Percentiles rank a stretch among this genome's conserved stretches.
Evolutionary conservation across 164 flowering plant genomes (phyloP).

Genomic region (Aristolochia contorta): DNA sequence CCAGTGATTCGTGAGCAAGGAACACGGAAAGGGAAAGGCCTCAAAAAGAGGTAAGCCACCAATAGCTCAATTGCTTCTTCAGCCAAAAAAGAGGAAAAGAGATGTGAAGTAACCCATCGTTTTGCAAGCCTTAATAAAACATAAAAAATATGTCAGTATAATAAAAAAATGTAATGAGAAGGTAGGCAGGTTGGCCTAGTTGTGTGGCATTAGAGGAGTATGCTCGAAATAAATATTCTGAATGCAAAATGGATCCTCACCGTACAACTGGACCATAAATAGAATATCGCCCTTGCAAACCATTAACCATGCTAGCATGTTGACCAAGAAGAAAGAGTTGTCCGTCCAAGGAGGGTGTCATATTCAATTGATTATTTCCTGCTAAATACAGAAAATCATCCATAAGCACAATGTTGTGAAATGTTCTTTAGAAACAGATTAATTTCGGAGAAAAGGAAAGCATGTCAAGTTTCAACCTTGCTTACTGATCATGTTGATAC

Average conservation of each 20-base stretch:
- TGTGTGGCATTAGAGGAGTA: too few species aligned
- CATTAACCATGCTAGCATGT: slow-evolving; percentile 94
- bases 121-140: slow-evolving; percentile 74
- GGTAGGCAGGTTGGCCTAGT: too few species aligned
- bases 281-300: slow-evolving; percentile 67
- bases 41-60: slow-evolving; percentile 77
- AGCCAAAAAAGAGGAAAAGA: slow-evolving; percentile 62
- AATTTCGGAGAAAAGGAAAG: not conserved
- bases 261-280: slow-evolving; percentile 75
- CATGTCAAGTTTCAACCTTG: slow-evolving; percentile 31
- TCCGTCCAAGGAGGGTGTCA: slow-evolving; percentile 43
- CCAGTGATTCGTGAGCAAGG: slow-evolving; percentile 87
- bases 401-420: slow-evolving; percentile 6
- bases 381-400: slow-evolving; percentile 16
- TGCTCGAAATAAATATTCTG: not conserved
- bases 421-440: not conserved
- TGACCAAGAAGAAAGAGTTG: slow-evolving; percentile 57
- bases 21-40: slow-evolving; percentile 62
- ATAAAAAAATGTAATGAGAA: not conserved
- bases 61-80: slow-evolving; percentile 86
- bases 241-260: slow-evolving; percentile 21
- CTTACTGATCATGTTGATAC: slow-evolving; percentile 44
- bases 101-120: slow-evolving; percentile 92
- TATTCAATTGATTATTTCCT: slow-evolving; percentile 35
- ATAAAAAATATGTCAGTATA: not conserved